Conservation (phyloP, 1,284 basidiomycete genomes). For the Ceratobasidium sp. region DNA sequence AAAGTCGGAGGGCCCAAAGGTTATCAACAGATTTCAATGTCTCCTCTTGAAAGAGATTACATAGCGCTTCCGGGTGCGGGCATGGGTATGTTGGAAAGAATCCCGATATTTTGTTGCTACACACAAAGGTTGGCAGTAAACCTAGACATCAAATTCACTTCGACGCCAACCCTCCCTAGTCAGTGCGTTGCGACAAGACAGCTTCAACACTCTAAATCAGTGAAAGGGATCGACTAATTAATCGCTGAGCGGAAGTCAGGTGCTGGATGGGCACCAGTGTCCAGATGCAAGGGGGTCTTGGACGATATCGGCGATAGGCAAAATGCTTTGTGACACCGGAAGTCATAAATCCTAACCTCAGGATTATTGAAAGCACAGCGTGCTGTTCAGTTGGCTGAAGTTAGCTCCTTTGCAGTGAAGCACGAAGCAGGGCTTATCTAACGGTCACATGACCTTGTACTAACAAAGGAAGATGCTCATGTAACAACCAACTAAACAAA, state of each 20-base stretch:
- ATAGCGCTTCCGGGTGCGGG: conserved; percentile 7
- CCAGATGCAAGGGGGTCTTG: background rate
- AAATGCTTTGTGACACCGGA: background rate
- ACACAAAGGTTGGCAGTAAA: conserved; percentile 29
- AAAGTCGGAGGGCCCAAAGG: background rate
- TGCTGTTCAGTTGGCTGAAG: background rate
- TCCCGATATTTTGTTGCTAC: background rate
- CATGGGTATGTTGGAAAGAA: conserved; percentile 19
- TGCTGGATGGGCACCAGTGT: background rate
- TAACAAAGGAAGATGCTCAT: conserved; percentile 20
- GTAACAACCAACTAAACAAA: background rate
- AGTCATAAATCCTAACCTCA: background rate
- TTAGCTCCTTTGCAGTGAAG: background rate
- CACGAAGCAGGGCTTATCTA: background rate
- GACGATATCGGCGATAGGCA: background rate
- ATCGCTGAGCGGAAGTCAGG: conserved; percentile 24
- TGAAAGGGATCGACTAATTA: conserved; percentile 22
- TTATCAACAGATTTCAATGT: conserved; percentile 34
- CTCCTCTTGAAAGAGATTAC: conserved; percentile 4
- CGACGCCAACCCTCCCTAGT: background rate
- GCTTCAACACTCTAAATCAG: conserved; percentile 10
- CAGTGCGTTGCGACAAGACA: background rate
- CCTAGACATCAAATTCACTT: background rate
- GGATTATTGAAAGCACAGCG: background rate
- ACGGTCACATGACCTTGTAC: conserved; percentile 12